Evolutionary conservation across 192 early-diverging fungal species (phyloP).

Genomic region (Coemansia sp.): DNA sequence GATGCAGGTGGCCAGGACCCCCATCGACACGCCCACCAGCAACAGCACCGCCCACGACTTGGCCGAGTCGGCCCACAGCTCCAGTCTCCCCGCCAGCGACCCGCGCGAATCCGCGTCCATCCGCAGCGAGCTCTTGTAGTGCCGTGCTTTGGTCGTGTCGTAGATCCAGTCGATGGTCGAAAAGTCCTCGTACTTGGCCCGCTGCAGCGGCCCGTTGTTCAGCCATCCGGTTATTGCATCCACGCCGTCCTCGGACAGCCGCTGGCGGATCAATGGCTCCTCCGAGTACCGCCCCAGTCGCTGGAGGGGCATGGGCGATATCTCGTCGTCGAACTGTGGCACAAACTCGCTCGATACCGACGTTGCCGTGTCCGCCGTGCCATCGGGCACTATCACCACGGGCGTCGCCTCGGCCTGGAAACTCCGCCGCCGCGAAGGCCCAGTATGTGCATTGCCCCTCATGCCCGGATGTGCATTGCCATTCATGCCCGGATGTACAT

Average conservation of each 20-base stretch:
- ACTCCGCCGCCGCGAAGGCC: no score
- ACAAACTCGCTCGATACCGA: conserved; percentile 5
- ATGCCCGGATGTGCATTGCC: no score
- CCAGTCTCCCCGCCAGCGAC: conserved; percentile 9
- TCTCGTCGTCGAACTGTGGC: conserved; percentile 16
- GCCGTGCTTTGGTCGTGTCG: conserved; percentile 41
- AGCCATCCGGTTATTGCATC: conserved; percentile 48
- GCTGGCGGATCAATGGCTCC: conserved; percentile 21
- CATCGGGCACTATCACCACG: no score
- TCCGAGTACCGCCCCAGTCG: conserved; percentile 31
- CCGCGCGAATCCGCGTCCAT: conserved; percentile 3
- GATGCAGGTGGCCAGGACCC: conserved; percentile 36
- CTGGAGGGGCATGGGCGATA: conserved; percentile 20
- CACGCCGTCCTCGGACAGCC: conserved; percentile 15
- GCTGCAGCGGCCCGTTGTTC: conserved; percentile 42
- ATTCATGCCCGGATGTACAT: no score
- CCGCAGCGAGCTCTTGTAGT: conserved; percentile 21
- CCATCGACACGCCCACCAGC: conserved; percentile 40
- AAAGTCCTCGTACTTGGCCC: conserved; percentile 49
- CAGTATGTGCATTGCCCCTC: no score
- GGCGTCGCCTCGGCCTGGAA: no score
- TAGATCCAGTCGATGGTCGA: conserved; percentile 52
- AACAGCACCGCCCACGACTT: conserved; percentile 40
- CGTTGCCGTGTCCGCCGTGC: no score
- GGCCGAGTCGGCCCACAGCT: conserved; percentile 15